These are phyloP conservation scores for Candida corydali DNA, from an alignment of 805 yeast genomes.

Conservation along the genomic window DNA sequence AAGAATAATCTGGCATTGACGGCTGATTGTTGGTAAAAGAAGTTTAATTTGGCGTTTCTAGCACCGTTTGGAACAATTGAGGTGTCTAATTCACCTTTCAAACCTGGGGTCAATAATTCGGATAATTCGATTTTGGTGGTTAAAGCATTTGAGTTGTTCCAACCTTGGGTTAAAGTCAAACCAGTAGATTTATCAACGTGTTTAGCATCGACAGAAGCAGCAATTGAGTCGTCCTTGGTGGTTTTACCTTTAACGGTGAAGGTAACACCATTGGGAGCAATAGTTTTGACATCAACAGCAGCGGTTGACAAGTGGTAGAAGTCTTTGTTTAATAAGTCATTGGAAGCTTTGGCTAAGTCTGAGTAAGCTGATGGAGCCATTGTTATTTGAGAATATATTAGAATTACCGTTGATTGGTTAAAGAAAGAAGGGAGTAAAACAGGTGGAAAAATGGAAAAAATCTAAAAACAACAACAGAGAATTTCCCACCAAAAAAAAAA, in stretches of 20 bases:
- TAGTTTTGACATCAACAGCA: constrained; percentile 82
- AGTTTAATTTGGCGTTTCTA: constrained; percentile 84
- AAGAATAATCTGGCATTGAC: constrained; percentile 93
- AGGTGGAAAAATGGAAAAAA: background rate
- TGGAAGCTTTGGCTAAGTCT: constrained; percentile 88
- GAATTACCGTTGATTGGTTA: background rate
- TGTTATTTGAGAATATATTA: too few relatives aligned
- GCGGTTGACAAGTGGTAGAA: constrained; percentile 91
- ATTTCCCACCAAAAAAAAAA: background rate
- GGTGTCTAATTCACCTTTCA: constrained; percentile 88
- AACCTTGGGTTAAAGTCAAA: constrained; percentile 91
- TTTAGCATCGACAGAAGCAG: constrained; percentile 88
- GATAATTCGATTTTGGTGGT: constrained; percentile 90
- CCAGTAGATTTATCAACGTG: constrained; percentile 91
- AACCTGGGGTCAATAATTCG: constrained; percentile 90
- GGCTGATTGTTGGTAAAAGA: constrained; percentile 88
- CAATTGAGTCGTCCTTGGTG: constrained; percentile 73
- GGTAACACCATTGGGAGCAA: constrained; percentile 94
- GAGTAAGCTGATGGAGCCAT: constrained; percentile 81
- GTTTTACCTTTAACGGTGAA: constrained; percentile 93
- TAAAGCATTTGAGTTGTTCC: constrained; percentile 91
- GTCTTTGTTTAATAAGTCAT: constrained; percentile 85
- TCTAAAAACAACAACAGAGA: too few relatives aligned
- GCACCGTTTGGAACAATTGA: constrained; percentile 79
- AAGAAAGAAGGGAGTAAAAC: constrained; percentile 1